Evolutionary conservation across 495 filamentous ascomycete genomes (phyloP).

Genomic region (Eremomyces bilateralis): DNA sequence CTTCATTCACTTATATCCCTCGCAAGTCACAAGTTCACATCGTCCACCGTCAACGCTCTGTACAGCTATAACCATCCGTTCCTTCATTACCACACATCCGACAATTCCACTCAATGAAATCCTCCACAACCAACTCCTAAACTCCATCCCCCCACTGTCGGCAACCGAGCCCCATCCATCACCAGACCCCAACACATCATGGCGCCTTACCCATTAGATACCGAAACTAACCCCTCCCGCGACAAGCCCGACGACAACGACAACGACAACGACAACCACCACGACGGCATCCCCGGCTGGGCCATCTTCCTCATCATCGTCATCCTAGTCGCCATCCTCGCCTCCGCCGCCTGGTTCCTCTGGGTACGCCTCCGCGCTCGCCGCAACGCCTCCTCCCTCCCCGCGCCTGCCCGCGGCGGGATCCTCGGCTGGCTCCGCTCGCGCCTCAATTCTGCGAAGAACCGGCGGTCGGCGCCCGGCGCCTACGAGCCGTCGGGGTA

Average conservation of each 20-base stretch:
- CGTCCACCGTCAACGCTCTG: too few species aligned
- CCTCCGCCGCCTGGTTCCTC: constrained; percentile 18
- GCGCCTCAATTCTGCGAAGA: constrained; percentile 29
- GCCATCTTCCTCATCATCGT: constrained; percentile 28
- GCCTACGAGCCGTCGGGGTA: constrained; percentile 30
- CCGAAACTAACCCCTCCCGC: too few species aligned
- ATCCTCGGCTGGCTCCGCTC: constrained; percentile 35
- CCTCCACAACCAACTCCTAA: too few species aligned
- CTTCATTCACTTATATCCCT: too few species aligned
- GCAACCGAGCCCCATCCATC: too few species aligned
- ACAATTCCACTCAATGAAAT: too few species aligned
- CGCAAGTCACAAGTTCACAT: too few species aligned
- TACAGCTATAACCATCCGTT: too few species aligned
- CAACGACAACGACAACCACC: neutral
- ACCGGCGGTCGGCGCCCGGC: constrained; percentile 29
- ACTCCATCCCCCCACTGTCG: too few species aligned
- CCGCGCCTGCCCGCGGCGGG: constrained; percentile 32
- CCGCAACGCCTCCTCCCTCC: constrained; percentile 30
- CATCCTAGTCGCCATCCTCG: constrained; percentile 27
- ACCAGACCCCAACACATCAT: too few species aligned
- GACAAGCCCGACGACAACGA: constrained; percentile 1
- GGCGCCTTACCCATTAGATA: too few species aligned
- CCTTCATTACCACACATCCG: too few species aligned
- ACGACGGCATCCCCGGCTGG: constrained; percentile 6
- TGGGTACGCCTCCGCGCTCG: constrained; percentile 35